These are phyloP conservation scores for Bretschneidera sinensis DNA, from an alignment of 345 rosid genomes.

Conservation along the genomic window DNA sequence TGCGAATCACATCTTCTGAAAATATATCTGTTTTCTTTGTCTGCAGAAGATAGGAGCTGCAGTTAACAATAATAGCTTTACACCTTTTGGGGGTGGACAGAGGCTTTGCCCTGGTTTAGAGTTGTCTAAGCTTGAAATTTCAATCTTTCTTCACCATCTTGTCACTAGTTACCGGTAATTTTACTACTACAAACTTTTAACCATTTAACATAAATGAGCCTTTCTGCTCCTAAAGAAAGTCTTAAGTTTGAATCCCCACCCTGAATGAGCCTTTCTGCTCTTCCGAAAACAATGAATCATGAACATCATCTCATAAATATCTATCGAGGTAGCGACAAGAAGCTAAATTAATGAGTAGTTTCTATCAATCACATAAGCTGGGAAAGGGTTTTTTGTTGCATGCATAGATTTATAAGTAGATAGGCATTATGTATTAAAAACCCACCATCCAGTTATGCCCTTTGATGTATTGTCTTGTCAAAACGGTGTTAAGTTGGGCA, in stretches of 20 bases:
- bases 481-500: background rate
- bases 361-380: no score
- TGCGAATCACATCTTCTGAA: background rate
- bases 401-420: background rate
- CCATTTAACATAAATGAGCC: no score
- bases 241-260: no score
- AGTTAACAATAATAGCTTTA: slow-evolving; percentile 54
- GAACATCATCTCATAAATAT: no score
- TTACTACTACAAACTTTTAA: no score
- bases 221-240: no score
- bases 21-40: no score
- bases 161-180: slow-evolving; percentile 66
- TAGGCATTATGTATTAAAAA: background rate
- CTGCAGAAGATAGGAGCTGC: slow-evolving; percentile 56
- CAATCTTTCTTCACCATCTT: slow-evolving; percentile 89
- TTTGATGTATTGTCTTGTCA: background rate
- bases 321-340: no score
- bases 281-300: no score
- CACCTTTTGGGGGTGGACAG: slow-evolving; percentile 99
- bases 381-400: background rate
- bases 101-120: slow-evolving; percentile 95
- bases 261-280: no score
- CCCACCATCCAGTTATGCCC: background rate
- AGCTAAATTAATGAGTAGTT: no score
- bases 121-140: slow-evolving; percentile 80